A percentile compares a stretch with the other conserved stretches of the same genome.
These are phyloP conservation scores for Neofusicoccum laricinum DNA, from an alignment of 2,329 filamentous ascomycete genomes.

Conservation along the genomic window DNA sequence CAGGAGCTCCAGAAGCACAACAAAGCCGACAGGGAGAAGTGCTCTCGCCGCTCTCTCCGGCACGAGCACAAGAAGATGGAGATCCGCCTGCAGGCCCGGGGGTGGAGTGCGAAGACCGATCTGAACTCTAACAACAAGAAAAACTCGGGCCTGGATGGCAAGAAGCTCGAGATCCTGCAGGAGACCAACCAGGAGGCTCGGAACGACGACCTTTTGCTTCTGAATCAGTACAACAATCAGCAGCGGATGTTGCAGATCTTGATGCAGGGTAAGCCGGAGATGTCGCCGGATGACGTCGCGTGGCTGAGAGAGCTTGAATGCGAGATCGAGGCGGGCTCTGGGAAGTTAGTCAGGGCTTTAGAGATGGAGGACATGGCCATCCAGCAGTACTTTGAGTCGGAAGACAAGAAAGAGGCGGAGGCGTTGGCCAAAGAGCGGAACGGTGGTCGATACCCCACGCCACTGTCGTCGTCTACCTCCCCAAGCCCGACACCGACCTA, in stretches of 20 bases:
- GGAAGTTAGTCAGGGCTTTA: not conserved
- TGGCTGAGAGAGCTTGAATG: not conserved
- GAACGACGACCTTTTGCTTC: not conserved
- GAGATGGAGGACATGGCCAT: slow-evolving; percentile 28
- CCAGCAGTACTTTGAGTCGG: not conserved
- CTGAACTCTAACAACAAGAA: slow-evolving; percentile 15
- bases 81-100: slow-evolving; percentile 1
- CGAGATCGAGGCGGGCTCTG: not conserved
- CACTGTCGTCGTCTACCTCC: slow-evolving; percentile 1
- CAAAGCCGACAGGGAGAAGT: slow-evolving; percentile 12
- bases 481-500: not conserved
- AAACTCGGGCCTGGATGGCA: slow-evolving; percentile 10
- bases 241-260: not conserved
- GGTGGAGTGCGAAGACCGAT: not conserved
- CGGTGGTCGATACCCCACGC: not conserved
- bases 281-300: not conserved
- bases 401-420: not conserved
- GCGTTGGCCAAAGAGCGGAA: not conserved
- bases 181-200: slow-evolving; percentile 8
- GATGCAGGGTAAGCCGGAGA: not conserved
- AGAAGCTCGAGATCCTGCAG: slow-evolving; percentile 16
- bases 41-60: not conserved
- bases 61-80: slow-evolving; percentile 12
- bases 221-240: not conserved
- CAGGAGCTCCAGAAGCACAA: not conserved